Evolutionary conservation across 2,329 filamentous ascomycete species (phyloP).

Genomic region (Aspergillus spinulosporus): DNA sequence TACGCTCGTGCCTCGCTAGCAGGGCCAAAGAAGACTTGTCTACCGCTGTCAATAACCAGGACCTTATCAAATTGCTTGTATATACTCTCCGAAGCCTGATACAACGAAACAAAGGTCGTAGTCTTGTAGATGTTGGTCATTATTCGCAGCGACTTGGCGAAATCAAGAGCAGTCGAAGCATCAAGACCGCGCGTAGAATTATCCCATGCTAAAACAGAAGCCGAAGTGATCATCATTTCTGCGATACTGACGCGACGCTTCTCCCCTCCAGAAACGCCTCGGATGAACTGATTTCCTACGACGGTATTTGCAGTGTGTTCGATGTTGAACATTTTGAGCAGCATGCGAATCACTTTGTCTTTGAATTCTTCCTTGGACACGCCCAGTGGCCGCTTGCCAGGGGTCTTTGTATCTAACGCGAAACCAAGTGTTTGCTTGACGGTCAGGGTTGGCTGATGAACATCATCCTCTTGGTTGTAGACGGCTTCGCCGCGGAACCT

Average conservation of each 20-base stretch:
- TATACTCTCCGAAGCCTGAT: slow-evolving; percentile 81
- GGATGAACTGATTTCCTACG: slow-evolving; percentile 78
- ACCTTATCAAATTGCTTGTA: slow-evolving; percentile 82
- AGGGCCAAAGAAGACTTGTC: slow-evolving; percentile 70
- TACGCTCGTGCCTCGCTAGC: slow-evolving; percentile 66
- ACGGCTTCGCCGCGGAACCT: slow-evolving; percentile 44
- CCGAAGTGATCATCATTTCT: slow-evolving; percentile 76
- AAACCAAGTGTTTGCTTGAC: slow-evolving; percentile 86
- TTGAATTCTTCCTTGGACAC: slow-evolving; percentile 74
- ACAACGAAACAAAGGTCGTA: slow-evolving; percentile 81
- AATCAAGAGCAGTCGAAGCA: slow-evolving; percentile 67
- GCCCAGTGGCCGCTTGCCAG: slow-evolving; percentile 73
- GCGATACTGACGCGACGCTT: slow-evolving; percentile 79
- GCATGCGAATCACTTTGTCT: slow-evolving; percentile 68
- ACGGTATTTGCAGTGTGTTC: slow-evolving; percentile 83
- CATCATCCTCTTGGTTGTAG: slow-evolving; percentile 84
- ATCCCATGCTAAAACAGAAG: slow-evolving; percentile 72
- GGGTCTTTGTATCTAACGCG: slow-evolving; percentile 80
- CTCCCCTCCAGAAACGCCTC: slow-evolving; percentile 78
- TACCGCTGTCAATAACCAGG: slow-evolving; percentile 73
- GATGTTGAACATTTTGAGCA: slow-evolving; percentile 92
- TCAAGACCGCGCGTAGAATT: slow-evolving; percentile 71
- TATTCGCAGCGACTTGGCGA: slow-evolving; percentile 69
- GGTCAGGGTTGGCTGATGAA: slow-evolving; percentile 81
- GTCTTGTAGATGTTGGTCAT: slow-evolving; percentile 82